Percentiles rank a stretch among this genome's conserved stretches.
phyloP scores from a whole-genome alignment of 2,329 filamentous ascomycete species.

The Penicillium brevicompactum region DNA sequence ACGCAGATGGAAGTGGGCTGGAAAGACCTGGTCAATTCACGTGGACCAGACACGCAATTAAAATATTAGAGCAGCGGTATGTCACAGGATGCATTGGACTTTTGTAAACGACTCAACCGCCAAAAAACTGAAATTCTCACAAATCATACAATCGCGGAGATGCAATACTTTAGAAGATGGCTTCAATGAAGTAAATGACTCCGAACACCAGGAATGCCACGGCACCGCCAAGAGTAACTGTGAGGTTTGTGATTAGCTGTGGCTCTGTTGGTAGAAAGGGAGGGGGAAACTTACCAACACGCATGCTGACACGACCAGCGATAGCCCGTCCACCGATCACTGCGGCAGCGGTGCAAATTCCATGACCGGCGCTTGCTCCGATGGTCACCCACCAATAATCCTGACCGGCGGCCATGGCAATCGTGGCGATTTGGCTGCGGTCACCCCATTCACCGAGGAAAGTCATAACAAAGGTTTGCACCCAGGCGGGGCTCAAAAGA shows the following conservation, averaged over 20 bases:
- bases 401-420: conserved; percentile 96
- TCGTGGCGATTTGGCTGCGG: conserved; percentile 94
- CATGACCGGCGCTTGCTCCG: conserved; percentile 83
- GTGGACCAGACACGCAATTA: conserved; percentile 12
- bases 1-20: no score
- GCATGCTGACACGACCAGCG: conserved; percentile 89
- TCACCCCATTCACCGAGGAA: conserved; percentile 99
- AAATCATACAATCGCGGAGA: conserved; percentile 13
- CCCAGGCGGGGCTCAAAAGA: conserved; percentile 92
- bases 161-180: conserved; percentile 54
- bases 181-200: conserved; percentile 86
- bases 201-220: conserved; percentile 89
- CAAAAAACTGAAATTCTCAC: conserved; percentile 9
- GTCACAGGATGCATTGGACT: conserved; percentile 14
- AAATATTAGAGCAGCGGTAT: conserved; percentile 15
- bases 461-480: conserved; percentile 98
- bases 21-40: neutral
- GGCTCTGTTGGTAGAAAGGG: neutral
- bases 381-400: conserved; percentile 99
- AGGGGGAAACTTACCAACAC: conserved; percentile 73
- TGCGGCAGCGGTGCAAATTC: conserved; percentile 84
- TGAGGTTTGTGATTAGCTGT: conserved; percentile 27
- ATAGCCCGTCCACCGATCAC: conserved; percentile 91
- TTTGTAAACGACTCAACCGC: conserved; percentile 11
- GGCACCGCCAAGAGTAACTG: conserved; percentile 91